Evolutionary conservation across 139 green algal genomes (phyloP), one percentile per base, ranked within the genome.

Genomic region (Pseudopediastrum boryanum): DNA sequence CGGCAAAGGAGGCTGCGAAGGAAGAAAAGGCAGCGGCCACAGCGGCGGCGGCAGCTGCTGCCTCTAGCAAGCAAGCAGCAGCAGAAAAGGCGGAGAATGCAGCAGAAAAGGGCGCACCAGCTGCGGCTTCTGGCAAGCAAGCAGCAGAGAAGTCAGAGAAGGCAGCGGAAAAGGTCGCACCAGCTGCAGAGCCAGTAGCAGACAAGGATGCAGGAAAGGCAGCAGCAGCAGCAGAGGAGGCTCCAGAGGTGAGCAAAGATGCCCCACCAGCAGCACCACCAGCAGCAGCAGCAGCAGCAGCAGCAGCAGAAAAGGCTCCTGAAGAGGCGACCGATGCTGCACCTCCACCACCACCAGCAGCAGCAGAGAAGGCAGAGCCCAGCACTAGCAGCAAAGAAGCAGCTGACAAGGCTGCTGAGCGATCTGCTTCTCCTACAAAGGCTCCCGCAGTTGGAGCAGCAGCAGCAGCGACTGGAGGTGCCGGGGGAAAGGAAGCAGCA

Each of bases 141-240:
- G 52, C 31, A 50, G 10, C 10, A 38, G 10, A 2, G 39, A 27
- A 19, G 6, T 19, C n/a, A 70, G 66, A 42, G 41, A 43, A 65
- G 56, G 27, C 16, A 8, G 67, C 66, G 71, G 52, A 44, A 16
- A 51, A 67, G 23, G 2, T 38, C 8, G 13, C 4, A 25, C 33
- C 33, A 51, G 12, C 66, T 42, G 63, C 63, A 71, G 35, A 51
- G 44, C 52, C 70, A 65, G 70, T 31, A n/a, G 44, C 71, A 13
- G 33, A 51, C 25, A 78, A 78, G 51, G 71, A 78, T 36, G 71
- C 71, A 46, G n/a, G 48, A 48, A 27, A 46, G 54, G 44, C 68
- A 16, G 46, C 46, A 5, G 61, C 21, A 7, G 35, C 51, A 51
- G 52, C 39, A 48, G 71, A 58, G n/a, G n/a, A 58, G 71, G 35